Evolutionary conservation across 805 yeast genomes (phyloP).

Genomic region (Lachancea nothofagi): DNA sequence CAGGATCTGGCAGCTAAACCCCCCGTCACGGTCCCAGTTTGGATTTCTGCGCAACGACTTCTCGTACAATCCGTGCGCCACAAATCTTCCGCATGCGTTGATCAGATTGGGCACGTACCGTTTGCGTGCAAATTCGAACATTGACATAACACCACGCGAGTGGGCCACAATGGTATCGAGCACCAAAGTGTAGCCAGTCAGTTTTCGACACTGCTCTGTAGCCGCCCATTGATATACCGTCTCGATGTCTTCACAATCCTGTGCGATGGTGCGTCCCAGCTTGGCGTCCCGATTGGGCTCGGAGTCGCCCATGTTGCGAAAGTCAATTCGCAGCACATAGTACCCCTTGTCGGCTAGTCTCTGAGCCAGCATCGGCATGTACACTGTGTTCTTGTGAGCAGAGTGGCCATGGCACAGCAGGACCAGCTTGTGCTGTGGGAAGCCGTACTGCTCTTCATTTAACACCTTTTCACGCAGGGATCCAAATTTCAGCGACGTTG

Average conservation of each 20-base stretch:
- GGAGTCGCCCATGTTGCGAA: conserved; percentile 80
- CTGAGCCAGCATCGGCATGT: conserved; percentile 59
- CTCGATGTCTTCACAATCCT: conserved; percentile 67
- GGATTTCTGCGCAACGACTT: conserved; percentile 35
- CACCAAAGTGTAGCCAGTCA: conserved; percentile 38
- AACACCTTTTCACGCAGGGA: conserved; percentile 15
- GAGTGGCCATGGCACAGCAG: conserved; percentile 78
- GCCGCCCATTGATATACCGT: conserved; percentile 35
- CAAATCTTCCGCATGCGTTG: conserved; percentile 69
- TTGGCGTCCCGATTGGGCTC: conserved; percentile 34
- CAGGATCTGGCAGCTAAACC: conserved; percentile 37
- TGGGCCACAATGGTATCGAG: conserved; percentile 65
- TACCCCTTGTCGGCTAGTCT: conserved; percentile 57
- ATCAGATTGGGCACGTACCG: conserved; percentile 57
- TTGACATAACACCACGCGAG: conserved; percentile 73
- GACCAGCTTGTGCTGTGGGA: conserved; percentile 44
- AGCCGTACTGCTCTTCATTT: conserved; percentile 16
- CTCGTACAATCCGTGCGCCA: conserved; percentile 42
- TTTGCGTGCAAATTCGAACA: conserved; percentile 61
- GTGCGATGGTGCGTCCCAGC: conserved; percentile 51
- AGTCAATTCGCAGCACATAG: conserved; percentile 71
- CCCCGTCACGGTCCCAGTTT: conserved; percentile 38
- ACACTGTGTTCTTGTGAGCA: conserved; percentile 78
- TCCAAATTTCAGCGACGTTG: conserved; percentile 24
- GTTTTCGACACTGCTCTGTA: conserved; percentile 27